A percentile compares a stretch with the other conserved stretches of the same genome.
These are phyloP conservation scores for Solanum neorickii DNA, from an alignment of 257 asterid species.

Conservation along the genomic window DNA sequence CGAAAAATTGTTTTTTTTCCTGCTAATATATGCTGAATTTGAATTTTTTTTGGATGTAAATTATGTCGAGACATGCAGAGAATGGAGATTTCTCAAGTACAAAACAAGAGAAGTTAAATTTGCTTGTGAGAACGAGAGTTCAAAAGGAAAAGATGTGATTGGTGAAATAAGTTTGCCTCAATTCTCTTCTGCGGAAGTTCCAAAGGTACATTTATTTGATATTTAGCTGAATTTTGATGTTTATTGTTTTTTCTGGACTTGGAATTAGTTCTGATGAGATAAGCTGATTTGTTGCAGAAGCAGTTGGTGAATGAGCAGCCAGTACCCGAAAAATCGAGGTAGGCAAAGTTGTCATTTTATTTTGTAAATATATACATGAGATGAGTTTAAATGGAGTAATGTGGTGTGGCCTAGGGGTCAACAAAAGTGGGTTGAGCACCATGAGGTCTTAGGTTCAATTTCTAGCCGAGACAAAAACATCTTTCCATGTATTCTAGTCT, in stretches of 20 bases:
- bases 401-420: background rate
- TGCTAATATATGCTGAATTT: background rate
- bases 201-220: constrained; percentile 39
- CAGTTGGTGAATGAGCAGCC: background rate
- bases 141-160: constrained; percentile 36
- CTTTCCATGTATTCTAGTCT: background rate
- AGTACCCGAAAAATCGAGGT: constrained; percentile 24
- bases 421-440: background rate
- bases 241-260: background rate
- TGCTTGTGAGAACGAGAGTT: constrained; percentile 36
- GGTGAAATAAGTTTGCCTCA: constrained; percentile 54
- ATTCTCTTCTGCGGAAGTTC: constrained; percentile 77
- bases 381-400: background rate
- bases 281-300: background rate
- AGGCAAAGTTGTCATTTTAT: background rate
- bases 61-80: constrained; percentile 21
- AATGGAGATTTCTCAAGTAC: constrained; percentile 72
- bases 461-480: background rate
- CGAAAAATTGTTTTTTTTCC: background rate
- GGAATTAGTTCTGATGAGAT: background rate
- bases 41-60: background rate
- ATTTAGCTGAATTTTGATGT: background rate
- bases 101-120: constrained; percentile 47
- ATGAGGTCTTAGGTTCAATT: background rate
- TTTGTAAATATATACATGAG: background rate